These are phyloP conservation scores for Pyrenula massariospora DNA, from an alignment of 495 filamentous ascomycete genomes.

Conservation along the genomic window DNA sequence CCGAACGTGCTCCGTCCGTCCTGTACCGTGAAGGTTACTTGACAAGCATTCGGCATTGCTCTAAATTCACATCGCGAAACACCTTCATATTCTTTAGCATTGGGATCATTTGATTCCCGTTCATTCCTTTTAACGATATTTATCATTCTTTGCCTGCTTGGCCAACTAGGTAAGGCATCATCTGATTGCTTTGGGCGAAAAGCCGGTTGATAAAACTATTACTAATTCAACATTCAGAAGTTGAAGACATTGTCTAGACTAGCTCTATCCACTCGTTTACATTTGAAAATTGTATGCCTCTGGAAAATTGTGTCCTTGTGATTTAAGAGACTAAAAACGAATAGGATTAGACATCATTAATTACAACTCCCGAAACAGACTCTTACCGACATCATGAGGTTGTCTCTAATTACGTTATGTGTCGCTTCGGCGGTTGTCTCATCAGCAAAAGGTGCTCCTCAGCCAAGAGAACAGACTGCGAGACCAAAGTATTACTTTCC, in stretches of 20 bases:
- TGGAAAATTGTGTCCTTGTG: neutral
- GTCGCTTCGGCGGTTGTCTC: neutral
- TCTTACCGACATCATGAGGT: neutral
- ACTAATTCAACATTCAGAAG: neutral
- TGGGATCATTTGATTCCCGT: neutral
- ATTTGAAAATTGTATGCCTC: neutral
- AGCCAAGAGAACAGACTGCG: constrained; percentile 15
- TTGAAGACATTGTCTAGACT: neutral
- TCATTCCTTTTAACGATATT: neutral
- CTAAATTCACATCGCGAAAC: neutral
- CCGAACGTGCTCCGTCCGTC: neutral
- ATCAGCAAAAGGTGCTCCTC: constrained; percentile 18
- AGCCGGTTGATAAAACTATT: too few relatives aligned
- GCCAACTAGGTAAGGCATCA: neutral
- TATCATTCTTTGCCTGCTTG: neutral
- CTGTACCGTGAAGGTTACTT: neutral
- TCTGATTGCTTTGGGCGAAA: too few relatives aligned
- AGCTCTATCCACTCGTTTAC: neutral
- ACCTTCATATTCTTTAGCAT: neutral
- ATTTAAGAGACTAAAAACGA: neutral
- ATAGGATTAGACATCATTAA: neutral
- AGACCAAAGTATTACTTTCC: constrained; percentile 35
- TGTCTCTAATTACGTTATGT: neutral
- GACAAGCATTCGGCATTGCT: neutral
- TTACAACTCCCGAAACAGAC: neutral